Conservation (phyloP, 2,329 filamentous ascomycete genomes). For the Phialophora verrucosa region DNA sequence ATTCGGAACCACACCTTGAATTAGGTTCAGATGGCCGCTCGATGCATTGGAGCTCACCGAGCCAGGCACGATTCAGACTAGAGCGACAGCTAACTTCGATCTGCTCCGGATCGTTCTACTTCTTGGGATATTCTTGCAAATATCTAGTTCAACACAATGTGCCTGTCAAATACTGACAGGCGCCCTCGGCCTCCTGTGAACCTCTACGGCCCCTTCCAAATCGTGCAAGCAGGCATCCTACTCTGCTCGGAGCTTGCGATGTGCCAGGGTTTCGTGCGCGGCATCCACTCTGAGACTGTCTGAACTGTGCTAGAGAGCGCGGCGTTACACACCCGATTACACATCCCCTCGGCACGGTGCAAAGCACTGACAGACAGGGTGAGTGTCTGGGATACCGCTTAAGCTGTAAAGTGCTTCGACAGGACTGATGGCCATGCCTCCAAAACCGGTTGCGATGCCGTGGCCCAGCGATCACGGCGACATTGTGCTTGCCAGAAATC, state of each 20-base stretch:
- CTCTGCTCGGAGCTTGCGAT: neutral
- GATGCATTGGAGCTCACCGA: neutral
- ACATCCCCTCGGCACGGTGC: neutral
- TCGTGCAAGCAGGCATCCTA: neutral
- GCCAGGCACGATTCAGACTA: neutral
- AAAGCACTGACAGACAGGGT: neutral
- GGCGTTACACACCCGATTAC: neutral
- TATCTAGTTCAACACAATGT: neutral
- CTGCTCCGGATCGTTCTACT: neutral
- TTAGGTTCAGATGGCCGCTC: neutral
- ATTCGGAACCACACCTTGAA: neutral
- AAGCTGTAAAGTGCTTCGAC: neutral
- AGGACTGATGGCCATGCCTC: neutral
- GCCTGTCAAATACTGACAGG: neutral
- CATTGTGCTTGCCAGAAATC: neutral
- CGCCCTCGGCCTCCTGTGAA: no score
- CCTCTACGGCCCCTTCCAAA: neutral
- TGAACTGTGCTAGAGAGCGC: neutral
- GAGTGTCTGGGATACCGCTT: neutral
- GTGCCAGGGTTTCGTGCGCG: neutral
- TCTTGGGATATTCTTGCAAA: neutral
- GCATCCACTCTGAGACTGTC: neutral
- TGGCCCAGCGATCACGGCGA: neutral
- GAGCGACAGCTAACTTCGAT: neutral
- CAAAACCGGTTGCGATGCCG: neutral